Percentiles rank a stretch among this genome's conserved stretches.
phyloP scores from a whole-genome alignment of 495 filamentous ascomycete species.

The Filosporella fistucella region DNA sequence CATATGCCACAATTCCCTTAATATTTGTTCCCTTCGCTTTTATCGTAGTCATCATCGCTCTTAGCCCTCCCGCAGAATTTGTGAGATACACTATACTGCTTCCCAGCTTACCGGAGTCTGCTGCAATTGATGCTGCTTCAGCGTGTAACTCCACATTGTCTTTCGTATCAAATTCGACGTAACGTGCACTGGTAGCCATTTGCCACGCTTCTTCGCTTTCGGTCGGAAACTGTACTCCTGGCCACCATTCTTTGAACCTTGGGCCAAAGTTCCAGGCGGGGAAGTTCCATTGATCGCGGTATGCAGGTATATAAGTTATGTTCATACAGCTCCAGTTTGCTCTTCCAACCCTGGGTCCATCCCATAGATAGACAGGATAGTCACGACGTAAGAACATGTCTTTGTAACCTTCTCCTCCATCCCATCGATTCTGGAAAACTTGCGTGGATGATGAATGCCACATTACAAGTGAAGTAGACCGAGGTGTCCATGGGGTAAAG shows the following conservation, averaged over 20 bases:
- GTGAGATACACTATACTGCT: slow-evolving; percentile 37
- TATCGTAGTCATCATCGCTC: slow-evolving; percentile 36
- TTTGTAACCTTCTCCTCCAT: slow-evolving; percentile 43
- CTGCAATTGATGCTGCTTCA: slow-evolving; percentile 35
- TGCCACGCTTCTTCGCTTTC: slow-evolving; percentile 33
- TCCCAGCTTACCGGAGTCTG: slow-evolving; percentile 39
- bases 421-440: slow-evolving; percentile 43
- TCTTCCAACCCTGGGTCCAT: slow-evolving; percentile 39
- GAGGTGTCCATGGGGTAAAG: slow-evolving; percentile 39
- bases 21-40: slow-evolving; percentile 39
- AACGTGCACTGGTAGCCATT: slow-evolving; percentile 36
- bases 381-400: slow-evolving; percentile 42
- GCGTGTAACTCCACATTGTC: slow-evolving; percentile 35
- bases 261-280: slow-evolving; percentile 42
- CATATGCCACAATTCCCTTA: slow-evolving; percentile 43
- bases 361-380: slow-evolving; percentile 46
- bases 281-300: slow-evolving; percentile 39
- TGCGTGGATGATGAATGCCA: slow-evolving; percentile 46
- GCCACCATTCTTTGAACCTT: slow-evolving; percentile 33
- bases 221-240: slow-evolving; percentile 38
- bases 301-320: slow-evolving; percentile 30
- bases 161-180: slow-evolving; percentile 38
- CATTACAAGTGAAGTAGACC: slow-evolving; percentile 39
- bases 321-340: slow-evolving; percentile 41
- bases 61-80: slow-evolving; percentile 39